These are phyloP conservation scores for Hericium alpestre DNA, from an alignment of 768 basidiomycete genomes.

Conservation along the genomic window DNA sequence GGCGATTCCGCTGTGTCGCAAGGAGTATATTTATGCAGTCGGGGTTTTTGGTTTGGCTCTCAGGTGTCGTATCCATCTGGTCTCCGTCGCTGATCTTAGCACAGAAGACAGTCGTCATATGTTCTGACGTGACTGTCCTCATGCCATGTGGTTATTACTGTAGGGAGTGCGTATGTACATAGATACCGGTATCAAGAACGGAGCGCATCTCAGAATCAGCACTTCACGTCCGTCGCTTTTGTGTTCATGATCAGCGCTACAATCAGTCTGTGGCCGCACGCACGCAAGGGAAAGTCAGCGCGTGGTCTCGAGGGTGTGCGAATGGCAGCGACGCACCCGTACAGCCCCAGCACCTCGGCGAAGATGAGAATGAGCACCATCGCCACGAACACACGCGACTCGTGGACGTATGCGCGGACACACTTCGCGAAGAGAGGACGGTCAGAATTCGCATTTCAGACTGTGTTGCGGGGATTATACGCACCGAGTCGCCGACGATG, in stretches of 20 bases:
- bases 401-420: constrained; percentile 95
- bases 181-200: neutral
- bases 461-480: neutral
- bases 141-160: neutral
- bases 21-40: no score
- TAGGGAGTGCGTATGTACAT: neutral
- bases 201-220: constrained; percentile 2
- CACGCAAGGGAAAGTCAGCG: neutral
- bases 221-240: constrained; percentile 7
- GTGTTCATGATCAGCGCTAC: constrained; percentile 47
- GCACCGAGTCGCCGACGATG: constrained; percentile 90
- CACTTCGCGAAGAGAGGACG: constrained; percentile 21
- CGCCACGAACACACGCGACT: constrained; percentile 86
- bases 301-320: neutral
- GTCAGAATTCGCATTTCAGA: neutral
- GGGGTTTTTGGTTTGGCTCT: no score
- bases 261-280: constrained; percentile 25
- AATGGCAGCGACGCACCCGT: constrained; percentile 33
- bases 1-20: no score
- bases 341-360: constrained; percentile 87
- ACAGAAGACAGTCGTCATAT: no score
- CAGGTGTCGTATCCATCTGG: no score
- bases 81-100: no score
- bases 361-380: constrained; percentile 99
- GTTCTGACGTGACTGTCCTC: constrained; percentile 23